These are phyloP conservation scores for Massarina eburnea DNA, from an alignment of 2,329 filamentous ascomycete species.

Conservation along the genomic window DNA sequence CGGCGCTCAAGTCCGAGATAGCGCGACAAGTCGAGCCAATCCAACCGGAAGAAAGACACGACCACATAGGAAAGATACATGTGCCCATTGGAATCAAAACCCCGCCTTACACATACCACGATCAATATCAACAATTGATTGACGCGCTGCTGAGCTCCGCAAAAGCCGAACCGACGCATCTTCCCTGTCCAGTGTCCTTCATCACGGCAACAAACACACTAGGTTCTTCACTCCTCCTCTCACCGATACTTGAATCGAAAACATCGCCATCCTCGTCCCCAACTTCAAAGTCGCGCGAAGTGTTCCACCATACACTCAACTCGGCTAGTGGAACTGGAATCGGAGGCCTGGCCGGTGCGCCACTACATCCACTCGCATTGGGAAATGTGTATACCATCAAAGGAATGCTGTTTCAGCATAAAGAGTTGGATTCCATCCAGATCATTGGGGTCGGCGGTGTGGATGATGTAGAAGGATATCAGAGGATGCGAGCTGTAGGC, in stretches of 20 bases:
- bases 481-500: constrained; percentile 65
- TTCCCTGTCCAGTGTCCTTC: constrained; percentile 58
- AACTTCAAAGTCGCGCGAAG: constrained; percentile 7
- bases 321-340: constrained; percentile 60
- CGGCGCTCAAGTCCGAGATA: constrained; percentile 45
- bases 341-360: constrained; percentile 71
- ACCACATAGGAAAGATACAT: constrained; percentile 22
- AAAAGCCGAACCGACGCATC: constrained; percentile 17
- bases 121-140: constrained; percentile 63
- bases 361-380: constrained; percentile 71
- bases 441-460: constrained; percentile 77
- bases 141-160: constrained; percentile 49
- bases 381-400: constrained; percentile 75
- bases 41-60: constrained; percentile 6
- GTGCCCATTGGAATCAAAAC: constrained; percentile 68
- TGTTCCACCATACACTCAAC: constrained; percentile 45
- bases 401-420: constrained; percentile 56
- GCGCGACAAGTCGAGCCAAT: constrained; percentile 11
- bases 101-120: constrained; percentile 72
- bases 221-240: constrained; percentile 65
- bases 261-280: constrained; percentile 2
- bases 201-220: constrained; percentile 76
- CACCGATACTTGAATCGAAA: constrained; percentile 16
- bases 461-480: constrained; percentile 61
- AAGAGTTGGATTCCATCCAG: constrained; percentile 55